Conservation (phyloP, 345 rosid genomes). For the Dovyalis caffra region DNA sequence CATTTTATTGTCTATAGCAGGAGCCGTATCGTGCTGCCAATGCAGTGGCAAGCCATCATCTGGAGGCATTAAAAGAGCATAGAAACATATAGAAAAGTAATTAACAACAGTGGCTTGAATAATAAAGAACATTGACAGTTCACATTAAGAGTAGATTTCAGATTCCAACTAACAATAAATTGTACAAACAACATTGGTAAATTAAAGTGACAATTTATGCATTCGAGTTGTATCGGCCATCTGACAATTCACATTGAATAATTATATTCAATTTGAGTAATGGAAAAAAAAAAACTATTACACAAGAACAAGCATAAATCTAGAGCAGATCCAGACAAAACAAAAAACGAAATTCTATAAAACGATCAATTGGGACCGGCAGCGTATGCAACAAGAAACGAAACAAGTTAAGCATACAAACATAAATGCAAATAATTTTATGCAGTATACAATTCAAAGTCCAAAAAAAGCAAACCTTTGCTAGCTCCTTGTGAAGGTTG, state of each 20-base stretch:
- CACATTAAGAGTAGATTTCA: background rate
- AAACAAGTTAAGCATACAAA: background rate
- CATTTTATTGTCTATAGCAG: slow-evolving; percentile 17
- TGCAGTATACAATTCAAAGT: background rate
- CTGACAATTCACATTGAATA: too few relatives aligned
- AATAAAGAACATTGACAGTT: background rate
- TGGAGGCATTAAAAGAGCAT: slow-evolving; percentile 9
- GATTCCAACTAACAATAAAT: too few relatives aligned
- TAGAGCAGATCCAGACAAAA: background rate
- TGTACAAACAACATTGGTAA: too few relatives aligned
- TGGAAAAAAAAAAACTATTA: too few relatives aligned
- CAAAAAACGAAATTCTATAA: background rate
- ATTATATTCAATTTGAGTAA: too few relatives aligned
- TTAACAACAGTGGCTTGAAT: background rate
- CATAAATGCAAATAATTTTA: background rate
- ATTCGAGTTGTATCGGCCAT: too few relatives aligned
- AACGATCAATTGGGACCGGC: background rate
- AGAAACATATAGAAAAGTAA: background rate
- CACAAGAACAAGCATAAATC: too few relatives aligned
- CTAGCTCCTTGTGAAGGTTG: background rate
- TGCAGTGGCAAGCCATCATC: slow-evolving; percentile 33
- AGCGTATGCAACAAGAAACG: background rate
- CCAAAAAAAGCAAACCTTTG: slow-evolving; percentile 14
- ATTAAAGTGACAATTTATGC: too few relatives aligned
- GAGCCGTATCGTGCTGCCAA: slow-evolving; percentile 37